Base-by-base conservation (phyloP, 2,329 filamentous ascomycete species). In the Neonectria faginata region DNA sequence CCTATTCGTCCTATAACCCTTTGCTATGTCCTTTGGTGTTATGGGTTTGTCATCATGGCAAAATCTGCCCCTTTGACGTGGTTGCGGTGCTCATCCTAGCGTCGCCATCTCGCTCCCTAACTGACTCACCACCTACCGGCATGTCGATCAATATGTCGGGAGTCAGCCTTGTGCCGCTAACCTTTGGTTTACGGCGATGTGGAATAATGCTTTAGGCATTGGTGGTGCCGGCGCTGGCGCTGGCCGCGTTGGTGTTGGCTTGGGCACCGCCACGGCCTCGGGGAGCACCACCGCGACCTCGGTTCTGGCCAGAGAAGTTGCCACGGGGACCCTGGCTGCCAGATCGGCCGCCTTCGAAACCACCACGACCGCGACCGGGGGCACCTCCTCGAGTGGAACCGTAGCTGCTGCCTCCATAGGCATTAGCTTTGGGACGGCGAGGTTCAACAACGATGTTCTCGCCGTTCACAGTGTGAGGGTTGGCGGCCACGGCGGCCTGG, bases 381-480 rank as follows among this genome's bases (percentile, higher is more conserved):
- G 79, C 73, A 68, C 86, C 87, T 57, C 90, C 90, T 66, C 91
- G 88, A 70, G 84, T 85, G 67, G 86, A 79, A 72, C 84, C 84
- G 76, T 88, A 89, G 80, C 89, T 91, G 76, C 88, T 88, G 62
- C 91, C 89, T 58, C 90, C 91, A 70, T 90, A 92, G 60, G 89
- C 88, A 67, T 84, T 86, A 50, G 89, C 83, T 80, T 93, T 93
- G 73, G 91, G 88, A 70, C 93, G 93, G 68, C 96, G 94, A 78
- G 95, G 92, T 82, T 98, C 96, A 61, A 99, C 92, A 67, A 88
- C 85, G 73, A 99, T 91, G 74, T 88, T 90, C 79, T 97, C 91
- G 71, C 89, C 91, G 73, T 91, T 92, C 68, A 99, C 88, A 48
- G 87, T 86, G 81, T 97, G 93, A 39, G 95, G 95, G 82, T 97